These are phyloP conservation scores for Cyamopsis tetragonoloba DNA, from an alignment of 306 rosid species.

Conservation along the genomic window DNA sequence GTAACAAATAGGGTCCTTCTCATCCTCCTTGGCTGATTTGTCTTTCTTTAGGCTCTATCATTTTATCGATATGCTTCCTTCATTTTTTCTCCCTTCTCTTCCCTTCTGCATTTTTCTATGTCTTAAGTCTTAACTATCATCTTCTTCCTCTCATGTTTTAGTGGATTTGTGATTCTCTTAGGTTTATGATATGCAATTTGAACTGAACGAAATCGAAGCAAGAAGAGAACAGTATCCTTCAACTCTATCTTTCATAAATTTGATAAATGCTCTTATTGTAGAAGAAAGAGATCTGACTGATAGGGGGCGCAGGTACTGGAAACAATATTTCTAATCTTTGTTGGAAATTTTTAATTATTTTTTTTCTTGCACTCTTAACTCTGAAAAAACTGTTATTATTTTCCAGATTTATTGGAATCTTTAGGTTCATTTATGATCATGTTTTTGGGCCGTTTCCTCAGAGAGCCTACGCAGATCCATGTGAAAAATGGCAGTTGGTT, in stretches of 20 bases:
- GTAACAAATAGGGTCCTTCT: background rate
- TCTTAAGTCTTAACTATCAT: background rate
- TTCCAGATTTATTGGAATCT: constrained; percentile 90
- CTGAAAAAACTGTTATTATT: background rate
- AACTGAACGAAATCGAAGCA: constrained; percentile 91
- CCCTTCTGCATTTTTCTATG: background rate
- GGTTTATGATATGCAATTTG: constrained; percentile 98
- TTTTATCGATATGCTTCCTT: constrained; percentile 21
- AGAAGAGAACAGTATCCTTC: constrained; percentile 97
- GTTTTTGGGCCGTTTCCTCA: constrained; percentile 98
- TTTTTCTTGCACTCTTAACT: constrained; percentile 4
- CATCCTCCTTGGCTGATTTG: background rate
- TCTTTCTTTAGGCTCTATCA: constrained; percentile 10
- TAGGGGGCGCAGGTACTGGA: constrained; percentile 80
- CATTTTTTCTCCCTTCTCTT: background rate
- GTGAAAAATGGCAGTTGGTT: constrained; percentile 94
- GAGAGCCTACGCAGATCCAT: constrained; percentile 83
- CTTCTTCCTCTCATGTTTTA: background rate
- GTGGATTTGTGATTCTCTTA: constrained; percentile 39
- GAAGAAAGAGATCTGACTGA: constrained; percentile 87
- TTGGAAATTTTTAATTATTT: background rate
- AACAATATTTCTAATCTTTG: constrained; percentile 12
- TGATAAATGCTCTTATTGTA: constrained; percentile 89
- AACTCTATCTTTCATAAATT: constrained; percentile 84
- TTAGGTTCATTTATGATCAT: constrained; percentile 90